A percentile compares a stretch with the other conserved stretches of the same genome.
Evolutionary conservation across 805 yeast genomes (phyloP).

Genomic region (Millerozyma miso): DNA sequence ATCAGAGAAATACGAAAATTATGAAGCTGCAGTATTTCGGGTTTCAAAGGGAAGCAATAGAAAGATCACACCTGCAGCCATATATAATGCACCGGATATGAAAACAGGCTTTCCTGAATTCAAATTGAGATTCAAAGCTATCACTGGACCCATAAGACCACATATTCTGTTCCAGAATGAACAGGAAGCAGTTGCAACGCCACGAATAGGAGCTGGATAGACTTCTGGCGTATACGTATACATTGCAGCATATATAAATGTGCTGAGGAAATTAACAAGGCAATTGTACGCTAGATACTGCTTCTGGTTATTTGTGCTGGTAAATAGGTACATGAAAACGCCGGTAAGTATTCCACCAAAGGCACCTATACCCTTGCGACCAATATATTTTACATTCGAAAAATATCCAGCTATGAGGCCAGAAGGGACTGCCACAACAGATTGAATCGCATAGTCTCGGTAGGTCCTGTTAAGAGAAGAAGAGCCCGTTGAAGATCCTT

Average conservation of each 20-base stretch:
- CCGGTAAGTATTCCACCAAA: slow-evolving; percentile 47
- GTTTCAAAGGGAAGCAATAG: slow-evolving; percentile 7
- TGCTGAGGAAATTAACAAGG: slow-evolving; percentile 19
- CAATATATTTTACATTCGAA: slow-evolving; percentile 28
- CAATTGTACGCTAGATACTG: slow-evolving; percentile 39
- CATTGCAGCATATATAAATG: slow-evolving; percentile 35
- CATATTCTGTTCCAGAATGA: slow-evolving; percentile 21
- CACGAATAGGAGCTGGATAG: slow-evolving; percentile 9
- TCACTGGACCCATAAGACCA: slow-evolving; percentile 24
- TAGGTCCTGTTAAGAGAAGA: slow-evolving; percentile 19
- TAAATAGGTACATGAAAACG: slow-evolving; percentile 53
- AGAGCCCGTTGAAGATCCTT: slow-evolving; percentile 19
- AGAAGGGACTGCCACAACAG: slow-evolving; percentile 16
- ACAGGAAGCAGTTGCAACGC: slow-evolving; percentile 9
- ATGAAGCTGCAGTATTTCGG: slow-evolving; percentile 8
- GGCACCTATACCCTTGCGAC: slow-evolving; percentile 45
- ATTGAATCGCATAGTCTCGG: slow-evolving; percentile 15
- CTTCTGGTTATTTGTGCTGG: slow-evolving; percentile 46
- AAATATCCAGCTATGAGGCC: slow-evolving; percentile 14
- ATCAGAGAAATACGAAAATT: no score
- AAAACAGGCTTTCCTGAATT: slow-evolving; percentile 10
- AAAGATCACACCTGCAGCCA: slow-evolving; percentile 24
- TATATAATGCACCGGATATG: slow-evolving; percentile 9
- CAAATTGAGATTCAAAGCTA: slow-evolving; percentile 7
- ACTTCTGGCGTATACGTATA: slow-evolving; percentile 10